Evolutionary conservation across 345 rosid genomes (phyloP).

Genomic region (Ceriops zippeliana): DNA sequence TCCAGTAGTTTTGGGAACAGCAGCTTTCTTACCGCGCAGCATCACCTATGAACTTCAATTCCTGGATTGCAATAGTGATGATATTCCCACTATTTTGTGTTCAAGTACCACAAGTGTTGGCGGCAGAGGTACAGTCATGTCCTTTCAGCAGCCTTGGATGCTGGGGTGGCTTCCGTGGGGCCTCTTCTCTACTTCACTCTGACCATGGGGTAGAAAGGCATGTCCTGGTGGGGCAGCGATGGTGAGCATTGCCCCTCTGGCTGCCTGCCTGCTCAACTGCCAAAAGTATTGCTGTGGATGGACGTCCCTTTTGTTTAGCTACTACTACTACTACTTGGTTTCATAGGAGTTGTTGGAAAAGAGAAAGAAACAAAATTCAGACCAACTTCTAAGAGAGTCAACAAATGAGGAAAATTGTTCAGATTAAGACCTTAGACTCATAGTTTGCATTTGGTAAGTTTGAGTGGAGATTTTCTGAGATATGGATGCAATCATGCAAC

Average conservation of each 20-base stretch:
- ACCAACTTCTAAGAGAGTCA: no score
- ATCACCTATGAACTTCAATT: slow-evolving; percentile 47
- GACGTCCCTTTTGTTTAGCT: slow-evolving; percentile 36
- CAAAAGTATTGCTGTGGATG: slow-evolving; percentile 41
- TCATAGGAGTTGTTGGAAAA: not conserved
- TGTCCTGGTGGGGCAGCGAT: slow-evolving; percentile 46
- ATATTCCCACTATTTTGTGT: slow-evolving; percentile 51
- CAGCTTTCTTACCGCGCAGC: slow-evolving; percentile 59
- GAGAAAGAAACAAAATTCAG: no score
- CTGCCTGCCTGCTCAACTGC: slow-evolving; percentile 55
- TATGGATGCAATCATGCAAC: no score
- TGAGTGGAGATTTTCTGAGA: no score
- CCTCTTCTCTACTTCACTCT: slow-evolving; percentile 46
- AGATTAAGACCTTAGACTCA: no score
- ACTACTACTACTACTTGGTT: not conserved
- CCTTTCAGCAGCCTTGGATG: slow-evolving; percentile 56
- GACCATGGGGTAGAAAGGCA: slow-evolving; percentile 27
- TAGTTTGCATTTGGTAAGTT: no score
- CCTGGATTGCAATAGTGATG: slow-evolving; percentile 42
- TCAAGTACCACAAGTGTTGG: slow-evolving; percentile 44
- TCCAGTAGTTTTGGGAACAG: slow-evolving; percentile 47
- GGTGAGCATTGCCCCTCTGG: slow-evolving; percentile 50
- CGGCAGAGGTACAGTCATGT: slow-evolving; percentile 66
- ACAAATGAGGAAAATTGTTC: no score
- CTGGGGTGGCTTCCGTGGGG: slow-evolving; percentile 60